Base-by-base conservation (phyloP, 2,329 filamentous ascomycete species). In the Hymenoscyphus fraxineus region DNA sequence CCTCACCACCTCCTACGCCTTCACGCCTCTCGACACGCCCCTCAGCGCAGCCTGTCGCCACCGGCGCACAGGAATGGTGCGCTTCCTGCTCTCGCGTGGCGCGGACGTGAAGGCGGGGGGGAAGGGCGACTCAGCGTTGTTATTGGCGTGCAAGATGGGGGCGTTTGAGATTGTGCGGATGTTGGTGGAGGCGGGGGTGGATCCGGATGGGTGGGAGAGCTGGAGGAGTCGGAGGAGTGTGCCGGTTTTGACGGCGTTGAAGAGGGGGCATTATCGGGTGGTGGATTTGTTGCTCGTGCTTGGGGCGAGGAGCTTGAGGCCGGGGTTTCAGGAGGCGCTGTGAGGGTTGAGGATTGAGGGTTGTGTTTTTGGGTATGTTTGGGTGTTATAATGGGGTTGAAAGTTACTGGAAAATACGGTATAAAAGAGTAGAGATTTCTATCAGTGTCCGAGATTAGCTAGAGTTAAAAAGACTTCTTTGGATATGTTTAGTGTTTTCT, bases 81-180 rank as follows among this genome's bases (percentile, higher is more conserved):
- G 39, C 6, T 59, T 39, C 22, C 39, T 59, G 6, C 19, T 59
- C 9, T 35, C 19, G 15, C 35, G 35, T 6, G 58, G 58, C 10
- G 58, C 58, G 16, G 38, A 59, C 15, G 16, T 38, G 27, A 39
- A 59, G 19, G 58, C 58, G 12, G 58, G 58, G 5, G 58, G 58
- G 6, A 59, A 59, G 16, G 58, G 58, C 2, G 58, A 39, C 27
- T 59, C 58, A 7, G n/a, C 58, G 15, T 22, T 59, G 16, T 22
- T 59, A 9, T 13, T 59, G n/a, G 58, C 58, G 6, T 59, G 58
- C 44, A 59, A 59, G n/a, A 59, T 10, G 19, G 58, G 58, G 22
- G 38, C 35, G n/a, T 35, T 41, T 39, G 16, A 35, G 4, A 59
- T 59, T 22, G 58, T 38, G 9, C 22, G 58, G 39, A 59, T 59